Base-by-base conservation (phyloP, 164 flowering plant species). In the Piper longum region DNA sequence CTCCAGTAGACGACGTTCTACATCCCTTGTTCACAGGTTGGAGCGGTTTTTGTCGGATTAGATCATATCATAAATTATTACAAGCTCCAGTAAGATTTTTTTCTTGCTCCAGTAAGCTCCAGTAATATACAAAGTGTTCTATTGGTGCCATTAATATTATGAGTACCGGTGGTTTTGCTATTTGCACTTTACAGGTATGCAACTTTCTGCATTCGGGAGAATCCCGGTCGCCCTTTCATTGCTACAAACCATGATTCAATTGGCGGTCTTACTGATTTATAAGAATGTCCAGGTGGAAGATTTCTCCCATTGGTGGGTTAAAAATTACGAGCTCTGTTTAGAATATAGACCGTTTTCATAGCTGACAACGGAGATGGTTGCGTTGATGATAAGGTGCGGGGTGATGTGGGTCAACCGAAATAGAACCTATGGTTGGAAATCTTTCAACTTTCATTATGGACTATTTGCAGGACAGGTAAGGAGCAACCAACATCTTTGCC, bases 21-120 rank as follows among this genome's bases (percentile, higher is more conserved):
- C 4, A 55, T 55, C 4, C 19, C 5, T 16, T 55, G 57, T 54
- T 63, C 9, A 48, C 83, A 93, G 98, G 98, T 93, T 67, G 98
- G 98, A 79, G 98, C 97, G 56, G 98, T 93, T 65, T 83, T 93
- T 62, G 98, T 93, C 72, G 98, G 98, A 65, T 61, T 93, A 60
- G 98, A 93, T 73, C 86, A 69, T 54, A 67, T 78, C 66, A 82
- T 93, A 60, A 93, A 90, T 69, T 88, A 85, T 70, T 90, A 86
- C 83, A 93, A 93, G 77, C 91, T 93, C 66, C 97, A 88, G 98
- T 93, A 76, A 82, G 96, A 62, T 62, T 59, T 43, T 41, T 61
- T 43, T 48, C 61, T 56, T 59, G 44, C 56, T 5, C 58, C n/a
- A n/a, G n/a, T n/a, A n/a, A n/a, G n/a, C n/a, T n/a, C n/a, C n/a